Base-by-base conservation (phyloP, 2,329 filamentous ascomycete species). In the Aspergillus brasiliensis region DNA sequence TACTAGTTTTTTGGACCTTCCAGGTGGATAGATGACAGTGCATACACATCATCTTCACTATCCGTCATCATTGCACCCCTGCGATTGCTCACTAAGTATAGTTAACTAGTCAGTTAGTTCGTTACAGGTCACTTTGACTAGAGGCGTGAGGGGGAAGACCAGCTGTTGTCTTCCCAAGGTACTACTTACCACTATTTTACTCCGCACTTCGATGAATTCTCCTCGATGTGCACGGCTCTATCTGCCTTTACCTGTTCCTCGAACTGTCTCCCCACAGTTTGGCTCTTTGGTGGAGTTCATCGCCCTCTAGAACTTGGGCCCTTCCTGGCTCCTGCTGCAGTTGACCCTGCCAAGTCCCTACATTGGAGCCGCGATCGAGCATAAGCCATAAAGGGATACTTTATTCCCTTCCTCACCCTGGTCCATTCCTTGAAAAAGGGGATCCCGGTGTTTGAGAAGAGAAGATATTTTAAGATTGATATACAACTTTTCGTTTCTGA, bases 311-410 rank as follows among this genome's bases (percentile, higher is more conserved):
- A 15, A 38, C 53, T 56, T 34, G 42, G 27, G 27, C 40, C 42
- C 40, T 44, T 28, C n/a, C 23, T 47, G n/a, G 25, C 21, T 48
- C 42, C 28, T 27, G 17, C 38, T 47, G 19, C 31, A 49, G n/a
- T 49, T 49, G 46, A 49, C 53, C 40, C 23, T 34, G 40, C 53
- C 34, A 47, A 34, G 52, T 55, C 37, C 52, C 38, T 44, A 31
- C 10, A 11, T 31, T 46, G 23, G 52, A 57, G 55, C 55, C 55
- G 48, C 55, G 34, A 51, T 47, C 40, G 31, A 27, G 15, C 46
- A 28, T 27, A 10, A 28, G 25, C 4, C 19, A 21, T 57, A 34
- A 34, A 34, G 31, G 31, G 31, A 34, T 34, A 34, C 31, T 21
- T 23, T 46, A 42, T 49, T 48, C 25, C 27, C 34, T 51, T 51